Base-by-base conservation (phyloP, 1,284 basidiomycete species). In the Pulchroboletus neoregius region DNA sequence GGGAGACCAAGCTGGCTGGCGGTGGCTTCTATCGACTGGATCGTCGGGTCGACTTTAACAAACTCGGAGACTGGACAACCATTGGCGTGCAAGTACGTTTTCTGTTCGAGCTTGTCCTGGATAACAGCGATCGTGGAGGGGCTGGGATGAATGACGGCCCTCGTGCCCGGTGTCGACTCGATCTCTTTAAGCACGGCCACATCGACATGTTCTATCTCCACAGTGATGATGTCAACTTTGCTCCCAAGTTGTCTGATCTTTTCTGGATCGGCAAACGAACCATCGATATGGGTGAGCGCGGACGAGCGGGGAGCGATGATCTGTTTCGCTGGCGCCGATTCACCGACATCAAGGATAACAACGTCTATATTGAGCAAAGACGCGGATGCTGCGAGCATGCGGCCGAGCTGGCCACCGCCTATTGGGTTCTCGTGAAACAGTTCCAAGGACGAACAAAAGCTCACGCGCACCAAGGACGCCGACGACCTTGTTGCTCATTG, bases 151-250 rank as follows among this genome's bases (percentile, higher is more conserved):
- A 98, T 85, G 40, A 77, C 76, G 35, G 90, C 71, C 22, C 24
- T 51, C 13, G 37, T 43, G 8, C 72, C 71, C 27, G 70, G 69
- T 6, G 42, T 49, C 22, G 67, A 60, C 58, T 82, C 75, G 6
- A 92, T 75, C 34, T 82, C 74, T 47, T 85, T 82, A 6, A 99
- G 75, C 1, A 92, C 81, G 20, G 72, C 72, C 6, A 80, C 91
- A 58, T 96, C 84, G 47, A 99, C 94, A 62, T 99, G 95, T 71
- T 99, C 95, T 39, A 99, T 99, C 72, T 99, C 95, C 44, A 96
- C 86, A 0, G 96, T 99, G 45, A 99, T 72, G 32, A 99, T 73
- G 61, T 98, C 91, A 31, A 91, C 93, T 63, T 84, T 82, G 16
- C 68, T 56, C 0, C 93, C 92, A 15, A 99, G 80, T 56, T 88